Evolutionary conservation across 805 yeast species (phyloP), one percentile per base, ranked within the genome.

Genomic region (Candida succiphila): DNA sequence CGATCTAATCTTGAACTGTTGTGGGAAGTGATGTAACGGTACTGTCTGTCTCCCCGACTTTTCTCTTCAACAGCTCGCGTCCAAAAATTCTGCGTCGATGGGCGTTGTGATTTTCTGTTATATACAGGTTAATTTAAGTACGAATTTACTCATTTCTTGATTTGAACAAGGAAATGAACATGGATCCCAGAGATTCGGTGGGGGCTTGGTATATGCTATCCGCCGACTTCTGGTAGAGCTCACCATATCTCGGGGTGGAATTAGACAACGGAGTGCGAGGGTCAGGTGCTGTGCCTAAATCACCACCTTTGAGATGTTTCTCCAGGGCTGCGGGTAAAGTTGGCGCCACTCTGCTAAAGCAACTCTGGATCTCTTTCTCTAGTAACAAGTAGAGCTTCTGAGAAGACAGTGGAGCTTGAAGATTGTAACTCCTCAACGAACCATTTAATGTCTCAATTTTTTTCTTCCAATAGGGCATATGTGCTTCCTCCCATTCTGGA

Each of bases 361-460:
- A 62, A 19, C 46, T 37, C 10, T 49, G 48, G 13, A 72, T 42
- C 45, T 76, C 83, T 14, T 50, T 56, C 5, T 65, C 71, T 3
- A 53, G 40, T 1, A 52, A 8, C 12, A 77, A 46, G 40, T 77
- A 77, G n/a, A 72, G 53, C 37, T 66, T 69, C 32, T 78, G 75
- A 0, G 82, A 72, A 0, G 77, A 56, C 31, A 67, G 40, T 1
- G 84, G 84, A 0, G 84, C 81, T 42, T 75, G 82, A 13, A 77
- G 43, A 42, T 77, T 77, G 43, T 76, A 77, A 0, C 77, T 69
- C 12, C 83, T 52, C 9, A 76, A 58, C 2, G 59, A 56, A 38
- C 62, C 68, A 45, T 77, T 77, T 29, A 75, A 43, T 7, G 54
- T 38, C 3, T 47, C 45, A 4, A 77, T 42, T 30, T 61, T 54